Evolutionary conservation across 164 flowering plant genomes (phyloP).

Genomic region (Magnolia changhungtana): DNA sequence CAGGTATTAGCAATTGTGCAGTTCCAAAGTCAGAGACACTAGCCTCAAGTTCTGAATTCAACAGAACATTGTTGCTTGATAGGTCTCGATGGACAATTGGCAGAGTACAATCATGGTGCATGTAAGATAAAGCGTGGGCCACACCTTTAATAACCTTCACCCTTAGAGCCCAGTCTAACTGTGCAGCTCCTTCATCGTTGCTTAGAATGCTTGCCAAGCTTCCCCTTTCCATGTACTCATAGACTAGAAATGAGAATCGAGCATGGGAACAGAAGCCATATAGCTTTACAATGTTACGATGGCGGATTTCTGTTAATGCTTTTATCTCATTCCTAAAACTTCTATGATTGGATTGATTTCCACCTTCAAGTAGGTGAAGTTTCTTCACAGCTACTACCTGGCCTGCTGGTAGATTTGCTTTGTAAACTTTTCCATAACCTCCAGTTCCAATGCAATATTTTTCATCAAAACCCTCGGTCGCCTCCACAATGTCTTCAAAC

Average conservation of each 20-base stretch:
- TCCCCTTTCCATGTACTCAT: slow-evolving; percentile 55
- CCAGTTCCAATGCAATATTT: slow-evolving; percentile 57
- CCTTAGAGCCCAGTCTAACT: slow-evolving; percentile 44
- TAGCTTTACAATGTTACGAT: slow-evolving; percentile 59
- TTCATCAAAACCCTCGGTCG: slow-evolving; percentile 46
- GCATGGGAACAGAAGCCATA: slow-evolving; percentile 45
- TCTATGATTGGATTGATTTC: background rate
- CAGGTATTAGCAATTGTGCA: slow-evolving; percentile 39
- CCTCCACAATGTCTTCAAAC: slow-evolving; percentile 33
- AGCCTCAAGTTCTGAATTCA: slow-evolving; percentile 45
- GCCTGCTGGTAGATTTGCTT: slow-evolving; percentile 36
- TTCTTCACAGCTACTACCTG: slow-evolving; percentile 52
- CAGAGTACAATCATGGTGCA: slow-evolving; percentile 64
- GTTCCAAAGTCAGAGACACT: slow-evolving; percentile 60
- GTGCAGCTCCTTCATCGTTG: slow-evolving; percentile 23
- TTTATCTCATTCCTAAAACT: slow-evolving; percentile 52
- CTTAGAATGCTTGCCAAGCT: slow-evolving; percentile 41
- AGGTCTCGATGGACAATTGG: slow-evolving; percentile 62
- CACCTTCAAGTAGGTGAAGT: slow-evolving; percentile 33
- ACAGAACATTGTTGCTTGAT: slow-evolving; percentile 45
- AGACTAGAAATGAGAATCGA: slow-evolving; percentile 44
- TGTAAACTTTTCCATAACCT: slow-evolving; percentile 57
- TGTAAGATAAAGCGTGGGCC: slow-evolving; percentile 64
- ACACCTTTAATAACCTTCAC: slow-evolving; percentile 48
- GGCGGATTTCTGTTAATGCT: slow-evolving; percentile 47